Base-by-base conservation (phyloP, 331 rosid genomes). In the Prunus yedoensis region DNA sequence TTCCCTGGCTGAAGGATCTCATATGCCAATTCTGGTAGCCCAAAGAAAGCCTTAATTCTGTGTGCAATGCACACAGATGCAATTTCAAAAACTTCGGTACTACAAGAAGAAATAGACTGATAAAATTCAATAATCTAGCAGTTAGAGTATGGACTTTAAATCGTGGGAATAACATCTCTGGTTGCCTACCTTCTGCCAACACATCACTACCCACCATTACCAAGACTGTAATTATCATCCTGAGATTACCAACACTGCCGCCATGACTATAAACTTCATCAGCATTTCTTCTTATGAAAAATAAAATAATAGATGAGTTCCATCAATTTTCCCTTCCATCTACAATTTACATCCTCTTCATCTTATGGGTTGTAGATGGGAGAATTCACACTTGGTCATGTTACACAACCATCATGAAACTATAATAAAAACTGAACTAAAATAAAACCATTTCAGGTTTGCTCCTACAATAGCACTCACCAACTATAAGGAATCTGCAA, bases 391-490 rank as follows among this genome's bases (percentile, higher is more conserved):
- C 67, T 62, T 32, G 68, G 25, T 23, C 68, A 62, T 16, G n/a
- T 27, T 27, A 60, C 3, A 1, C 35, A 10, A 60, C n/a, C 16
- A 60, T 17, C 18, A 60, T 27, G 14, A 60, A 25, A 17, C 41
- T 60, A 60, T 60, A 60, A 13, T 27, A 57, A 21, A 9, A n/a
- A 57, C 28, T 57, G 20, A 9, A 57, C 63, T 57, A 57, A 21
- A 57, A 57, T 20, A 47, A 13, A 14, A 47, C 16, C 13, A 14
- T 11, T 13, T 47, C 16, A 25, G 66, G 66, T 10, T 57, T 57
- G 16, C 41, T 60, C 38, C 66, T 4, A 23, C 68, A 62, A 62
- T 62, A 62, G 23, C 68, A 62, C 67, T 62, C 68, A 3, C 68
- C 12, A 32, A 15, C 15, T 38, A 27, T 60, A 60, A 4, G 41